Evolutionary conservation across 2,329 filamentous ascomycete species (phyloP).

Genomic region (Colletotrichum caudatum): DNA sequence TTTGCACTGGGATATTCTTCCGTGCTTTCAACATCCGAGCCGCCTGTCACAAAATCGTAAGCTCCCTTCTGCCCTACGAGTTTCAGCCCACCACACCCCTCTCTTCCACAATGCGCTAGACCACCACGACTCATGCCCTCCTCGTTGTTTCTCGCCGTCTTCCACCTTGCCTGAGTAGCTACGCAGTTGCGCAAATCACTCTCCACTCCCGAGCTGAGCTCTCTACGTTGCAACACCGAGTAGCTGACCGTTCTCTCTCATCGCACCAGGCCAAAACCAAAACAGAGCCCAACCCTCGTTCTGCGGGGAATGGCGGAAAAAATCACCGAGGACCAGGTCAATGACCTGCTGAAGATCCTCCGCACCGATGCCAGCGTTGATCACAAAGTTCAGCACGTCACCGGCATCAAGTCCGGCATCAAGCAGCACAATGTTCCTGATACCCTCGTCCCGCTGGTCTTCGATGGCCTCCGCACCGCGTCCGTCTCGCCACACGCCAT

Average conservation of each 20-base stretch:
- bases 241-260: slow-evolving; percentile 22
- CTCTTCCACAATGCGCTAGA: slow-evolving; percentile 26
- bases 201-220: background rate
- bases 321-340: slow-evolving; percentile 70
- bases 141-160: slow-evolving; percentile 6
- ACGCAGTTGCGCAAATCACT: slow-evolving; percentile 4
- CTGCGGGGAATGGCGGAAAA: slow-evolving; percentile 63
- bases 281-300: slow-evolving; percentile 29
- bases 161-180: slow-evolving; percentile 11
- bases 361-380: slow-evolving; percentile 76
- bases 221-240: background rate
- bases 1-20: slow-evolving; percentile 32
- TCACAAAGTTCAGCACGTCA: slow-evolving; percentile 77
- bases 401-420: slow-evolving; percentile 84
- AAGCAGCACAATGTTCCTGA: slow-evolving; percentile 94
- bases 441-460: slow-evolving; percentile 75
- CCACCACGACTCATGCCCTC: slow-evolving; percentile 24
- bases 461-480: slow-evolving; percentile 83
- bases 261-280: slow-evolving; percentile 19
- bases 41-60: slow-evolving; percentile 26
- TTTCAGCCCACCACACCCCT: slow-evolving; percentile 35
- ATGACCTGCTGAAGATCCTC: slow-evolving; percentile 64
- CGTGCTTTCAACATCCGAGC: slow-evolving; percentile 13
- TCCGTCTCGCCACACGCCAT: slow-evolving; percentile 81
- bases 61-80: slow-evolving; percentile 18